These are phyloP conservation scores for Flammula alnicola DNA, from an alignment of 1,284 basidiomycete genomes.

Conservation along the genomic window DNA sequence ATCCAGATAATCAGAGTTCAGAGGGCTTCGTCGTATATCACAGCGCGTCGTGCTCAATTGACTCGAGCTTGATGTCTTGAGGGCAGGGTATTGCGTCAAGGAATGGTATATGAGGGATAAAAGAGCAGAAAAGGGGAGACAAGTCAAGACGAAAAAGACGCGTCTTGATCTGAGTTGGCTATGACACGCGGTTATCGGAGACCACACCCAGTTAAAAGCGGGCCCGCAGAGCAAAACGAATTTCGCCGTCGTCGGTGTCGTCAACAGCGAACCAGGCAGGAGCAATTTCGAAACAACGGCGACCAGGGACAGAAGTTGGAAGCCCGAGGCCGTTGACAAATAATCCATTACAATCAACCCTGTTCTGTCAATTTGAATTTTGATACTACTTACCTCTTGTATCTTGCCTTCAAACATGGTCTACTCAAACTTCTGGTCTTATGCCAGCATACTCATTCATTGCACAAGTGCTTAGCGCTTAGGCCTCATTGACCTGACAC, in stretches of 20 bases:
- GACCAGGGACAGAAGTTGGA: conserved; percentile 16
- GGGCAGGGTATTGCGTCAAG: conserved; percentile 19
- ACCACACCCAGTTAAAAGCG: conserved; percentile 37
- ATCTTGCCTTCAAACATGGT: too few species aligned
- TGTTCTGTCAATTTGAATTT: too few species aligned
- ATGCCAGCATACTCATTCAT: too few species aligned
- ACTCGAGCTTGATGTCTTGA: conserved; percentile 14
- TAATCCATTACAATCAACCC: conserved; percentile 2
- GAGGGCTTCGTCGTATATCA: conserved; percentile 31
- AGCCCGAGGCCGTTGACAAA: conserved; percentile 22
- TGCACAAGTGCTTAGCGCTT: too few species aligned
- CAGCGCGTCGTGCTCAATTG: conserved; percentile 29
- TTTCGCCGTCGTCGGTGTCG: conserved; percentile 41
- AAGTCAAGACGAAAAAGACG: conserved; percentile 46
- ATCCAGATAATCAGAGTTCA: conserved; percentile 34
- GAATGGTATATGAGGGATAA: conserved; percentile 31
- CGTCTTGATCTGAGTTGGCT: conserved; percentile 40
- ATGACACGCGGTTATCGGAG: conserved; percentile 24
- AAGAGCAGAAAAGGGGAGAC: conserved; percentile 33
- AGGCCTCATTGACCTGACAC: too few species aligned
- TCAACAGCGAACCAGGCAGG: conserved; percentile 37
- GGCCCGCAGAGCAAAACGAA: conserved; percentile 33
- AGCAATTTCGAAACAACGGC: conserved; percentile 26
- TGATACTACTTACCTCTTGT: too few species aligned
- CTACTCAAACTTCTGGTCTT: too few species aligned